Base-by-base conservation (phyloP, 768 basidiomycete genomes). In the Paxillus ammoniavirescens region DNA sequence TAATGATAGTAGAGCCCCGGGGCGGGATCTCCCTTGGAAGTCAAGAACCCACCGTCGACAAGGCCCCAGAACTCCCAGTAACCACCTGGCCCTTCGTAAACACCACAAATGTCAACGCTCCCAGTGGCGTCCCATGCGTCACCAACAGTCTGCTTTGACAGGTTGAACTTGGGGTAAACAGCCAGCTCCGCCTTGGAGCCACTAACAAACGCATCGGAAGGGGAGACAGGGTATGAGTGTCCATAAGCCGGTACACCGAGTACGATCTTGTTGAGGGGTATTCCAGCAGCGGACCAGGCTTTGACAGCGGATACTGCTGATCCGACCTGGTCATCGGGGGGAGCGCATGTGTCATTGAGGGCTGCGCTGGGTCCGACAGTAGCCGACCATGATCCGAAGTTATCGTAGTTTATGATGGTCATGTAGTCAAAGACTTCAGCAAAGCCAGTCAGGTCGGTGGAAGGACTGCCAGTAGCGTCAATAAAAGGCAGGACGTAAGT, bases 191-290 rank as follows among this genome's bases (percentile, higher is more conserved):
- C 72, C 5, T 56, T 42, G n/a, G 76, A 72, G 18, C 61, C 64
- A 21, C 62, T 51, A 4, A 63, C 55, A 54, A 78, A 61, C 0
- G 82, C 82, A 35, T 71, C 61, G 8, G 54, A 59, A 4, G 65
- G 43, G 8, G 75, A 62, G 37, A 81, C 76, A 10, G 54, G 58
- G 73, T 77, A 94, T 9, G 90, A 84, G 67, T 91, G 90, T 0
- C 92, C 92, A 70, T 92, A 95, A 4, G 86, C 71, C 8, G 92
- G 82, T 2, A 95, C 82, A 45, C 90, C 93, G 8, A 97, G 81
- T 12, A 92, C 82, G 54, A 95, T 88, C 72, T 87, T 67, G 54
- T 58, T 3, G 17, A 71, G 65, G 1, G 92, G 89, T 65, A 96
- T 86, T 5, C 91, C 89, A 38, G 93, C 92, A 2, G 67, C 61